A percentile compares a stretch with the other conserved stretches of the same genome.
phyloP scores from a whole-genome alignment of 2,329 filamentous ascomycete genomes.

The Calonectria pteridis region DNA sequence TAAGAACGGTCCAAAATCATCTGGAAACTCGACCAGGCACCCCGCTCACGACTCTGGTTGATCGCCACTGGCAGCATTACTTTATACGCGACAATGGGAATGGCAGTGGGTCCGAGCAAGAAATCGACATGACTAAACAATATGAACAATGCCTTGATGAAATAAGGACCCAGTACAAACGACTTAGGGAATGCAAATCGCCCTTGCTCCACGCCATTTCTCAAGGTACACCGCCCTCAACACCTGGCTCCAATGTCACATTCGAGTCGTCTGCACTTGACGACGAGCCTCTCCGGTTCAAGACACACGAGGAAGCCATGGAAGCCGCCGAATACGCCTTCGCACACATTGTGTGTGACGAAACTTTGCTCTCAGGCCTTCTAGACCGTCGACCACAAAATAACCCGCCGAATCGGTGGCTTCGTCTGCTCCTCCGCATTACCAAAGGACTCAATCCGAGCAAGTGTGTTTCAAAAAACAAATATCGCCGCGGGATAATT shows the following conservation, averaged over 20 bases:
- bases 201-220: background rate
- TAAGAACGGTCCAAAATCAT: background rate
- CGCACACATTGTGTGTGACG: background rate
- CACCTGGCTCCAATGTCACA: background rate
- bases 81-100: background rate
- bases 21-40: background rate
- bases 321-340: background rate
- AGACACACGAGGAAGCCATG: background rate
- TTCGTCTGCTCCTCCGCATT: background rate
- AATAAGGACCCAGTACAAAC: background rate
- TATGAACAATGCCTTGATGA: background rate
- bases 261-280: background rate
- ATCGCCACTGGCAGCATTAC: background rate
- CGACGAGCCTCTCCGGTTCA: background rate
- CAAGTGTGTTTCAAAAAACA: background rate
- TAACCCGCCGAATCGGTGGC: background rate
- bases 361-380: background rate
- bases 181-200: background rate
- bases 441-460: background rate
- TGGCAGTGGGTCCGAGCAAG: too few species aligned
- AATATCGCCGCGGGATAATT: background rate
- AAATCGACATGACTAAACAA: background rate
- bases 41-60: background rate
- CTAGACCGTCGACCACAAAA: background rate
- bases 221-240: background rate